Base-by-base conservation (phyloP, 2,329 filamentous ascomycete species). In the Aureobasidium melanogenum region DNA sequence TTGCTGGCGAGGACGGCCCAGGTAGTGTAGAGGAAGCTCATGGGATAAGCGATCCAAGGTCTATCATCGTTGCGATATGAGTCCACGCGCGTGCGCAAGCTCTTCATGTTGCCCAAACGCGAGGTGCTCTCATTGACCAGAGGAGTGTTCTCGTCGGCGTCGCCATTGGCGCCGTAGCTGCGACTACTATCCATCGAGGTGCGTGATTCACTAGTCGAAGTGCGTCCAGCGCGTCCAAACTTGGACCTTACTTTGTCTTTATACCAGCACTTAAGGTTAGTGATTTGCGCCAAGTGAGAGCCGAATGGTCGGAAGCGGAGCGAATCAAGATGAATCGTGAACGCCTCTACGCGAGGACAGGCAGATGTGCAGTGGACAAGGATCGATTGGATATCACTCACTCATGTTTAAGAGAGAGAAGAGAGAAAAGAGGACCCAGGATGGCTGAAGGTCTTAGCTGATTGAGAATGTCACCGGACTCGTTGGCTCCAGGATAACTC, bases 121-220 rank as follows among this genome's bases (percentile, higher is more conserved):
- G 64, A 64, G 39, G 62, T 62, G 54, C 58, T 55, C 32, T 60
- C 52, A 48, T 61, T 63, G 55, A 70, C 63, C 52, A 70, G 68
- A 24, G 69, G 68, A 10, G 69, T 69, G 60, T 62, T 65, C 64
- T 71, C 69, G 58, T 67, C 62, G 47, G 65, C 51, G 47, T 61
- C 63, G 60, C 52, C 77, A 96, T 92, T 67, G 82, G 39, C 41
- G 54, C 41, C 41, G 28, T 47, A 28, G 82, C 65, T 89, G 83
- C n/a, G 43, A 91, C n/a, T n/a, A 79, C 43, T 94, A 84, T 65
- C 87, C 61, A 55, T 60, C n/a, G 28, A 24, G 47, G 22, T n/a
- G 51, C 47, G 61, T 32, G 28, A 28, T 36, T 28, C 46, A 38
- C 44, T 28, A 22, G 57, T 54, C 30, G 34, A 39, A 28, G 43